Percentiles rank a stretch among this genome's conserved stretches.
Conservation (phyloP, 345 rosid species). For the Erucastrum elatum region DNA sequence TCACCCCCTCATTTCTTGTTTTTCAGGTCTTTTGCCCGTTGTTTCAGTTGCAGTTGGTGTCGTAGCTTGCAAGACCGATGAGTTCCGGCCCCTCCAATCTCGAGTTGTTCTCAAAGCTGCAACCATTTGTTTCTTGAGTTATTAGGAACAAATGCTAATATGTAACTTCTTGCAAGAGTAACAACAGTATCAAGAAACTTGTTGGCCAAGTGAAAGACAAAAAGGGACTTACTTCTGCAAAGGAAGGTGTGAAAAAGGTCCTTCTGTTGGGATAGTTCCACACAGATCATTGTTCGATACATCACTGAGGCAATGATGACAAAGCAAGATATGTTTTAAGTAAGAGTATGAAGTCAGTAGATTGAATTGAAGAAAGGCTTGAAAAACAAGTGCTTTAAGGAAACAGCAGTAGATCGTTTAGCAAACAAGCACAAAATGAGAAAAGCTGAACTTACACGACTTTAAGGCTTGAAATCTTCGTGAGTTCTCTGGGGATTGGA, state of each 20-base stretch:
- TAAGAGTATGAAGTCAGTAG: not conserved
- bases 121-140: not conserved
- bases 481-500: conserved; percentile 55
- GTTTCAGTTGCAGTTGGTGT: conserved; percentile 74
- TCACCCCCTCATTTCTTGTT: conserved; percentile 34
- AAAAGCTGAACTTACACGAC: conserved; percentile 39
- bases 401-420: not conserved
- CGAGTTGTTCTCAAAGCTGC: conserved; percentile 88
- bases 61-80: conserved; percentile 86
- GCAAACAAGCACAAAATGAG: not conserved
- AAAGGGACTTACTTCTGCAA: conserved; percentile 63
- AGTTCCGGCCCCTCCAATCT: conserved; percentile 92
- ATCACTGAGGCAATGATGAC: conserved; percentile 55
- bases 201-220: not conserved
- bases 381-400: not conserved
- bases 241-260: conserved; percentile 89
- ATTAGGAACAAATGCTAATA: not conserved
- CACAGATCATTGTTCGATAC: conserved; percentile 86
- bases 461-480: conserved; percentile 37
- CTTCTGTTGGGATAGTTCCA: conserved; percentile 91
- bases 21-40: not conserved
- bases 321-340: not conserved
- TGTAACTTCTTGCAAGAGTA: conserved; percentile 1
- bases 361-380: not conserved
- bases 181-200: not conserved